Percentiles rank a stretch among this genome's conserved stretches.
phyloP scores from a whole-genome alignment of 228 moss, liverwort and hornwort genomes.

The Sphagnum fallax region DNA sequence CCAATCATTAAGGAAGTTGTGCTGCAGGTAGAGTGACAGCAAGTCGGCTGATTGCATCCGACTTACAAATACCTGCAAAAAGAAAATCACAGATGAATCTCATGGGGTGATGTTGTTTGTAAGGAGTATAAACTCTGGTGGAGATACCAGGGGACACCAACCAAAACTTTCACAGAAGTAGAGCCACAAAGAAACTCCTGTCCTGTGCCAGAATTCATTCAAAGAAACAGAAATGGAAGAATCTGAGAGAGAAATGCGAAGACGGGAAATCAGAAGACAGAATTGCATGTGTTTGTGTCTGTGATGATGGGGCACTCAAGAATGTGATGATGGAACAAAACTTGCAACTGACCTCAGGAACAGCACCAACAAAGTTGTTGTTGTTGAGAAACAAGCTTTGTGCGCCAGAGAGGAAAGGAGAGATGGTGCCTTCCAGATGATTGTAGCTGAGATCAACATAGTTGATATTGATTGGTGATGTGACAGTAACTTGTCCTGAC shows the following conservation, averaged over 20 bases:
- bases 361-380: conserved; percentile 39
- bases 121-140: too few species aligned
- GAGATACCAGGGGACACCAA: too few species aligned
- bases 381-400: conserved; percentile 61
- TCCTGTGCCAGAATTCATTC: too few species aligned
- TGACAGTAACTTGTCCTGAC: conserved; percentile 25
- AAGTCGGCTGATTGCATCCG: conserved; percentile 40
- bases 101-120: too few species aligned
- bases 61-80: conserved; percentile 32
- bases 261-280: neutral
- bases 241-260: too few species aligned
- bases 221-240: too few species aligned
- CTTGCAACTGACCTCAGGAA: conserved; percentile 26
- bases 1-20: conserved; percentile 46
- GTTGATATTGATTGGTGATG: conserved; percentile 16
- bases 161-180: too few species aligned
- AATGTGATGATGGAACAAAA: neutral
- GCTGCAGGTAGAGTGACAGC: conserved; percentile 51
- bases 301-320: neutral
- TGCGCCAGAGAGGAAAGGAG: conserved; percentile 29
- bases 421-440: conserved; percentile 29
- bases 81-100: neutral
- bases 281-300: neutral
- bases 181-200: too few species aligned
- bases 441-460: conserved; percentile 57